Conservation (phyloP, 495 filamentous ascomycete species). For the Terfezia claveryi region DNA sequence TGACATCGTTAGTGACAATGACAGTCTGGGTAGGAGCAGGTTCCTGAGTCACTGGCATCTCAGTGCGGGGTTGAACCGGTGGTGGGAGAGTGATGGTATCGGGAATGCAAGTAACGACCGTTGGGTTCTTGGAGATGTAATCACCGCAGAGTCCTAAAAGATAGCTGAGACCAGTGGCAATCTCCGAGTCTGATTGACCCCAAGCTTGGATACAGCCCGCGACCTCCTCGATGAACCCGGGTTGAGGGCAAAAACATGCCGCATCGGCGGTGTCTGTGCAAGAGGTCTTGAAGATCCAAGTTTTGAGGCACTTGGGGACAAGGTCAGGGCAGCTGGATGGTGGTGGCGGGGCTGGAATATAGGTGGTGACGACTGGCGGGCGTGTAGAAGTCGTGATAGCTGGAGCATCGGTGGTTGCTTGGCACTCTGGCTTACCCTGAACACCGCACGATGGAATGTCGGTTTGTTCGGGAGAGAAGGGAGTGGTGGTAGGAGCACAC, state of each 20-base stretch:
- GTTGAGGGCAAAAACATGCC: conserved; percentile 68
- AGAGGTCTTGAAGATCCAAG: conserved; percentile 53
- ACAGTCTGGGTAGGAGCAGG: conserved; percentile 15
- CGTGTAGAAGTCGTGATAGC: not conserved
- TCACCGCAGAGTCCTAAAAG: conserved; percentile 79
- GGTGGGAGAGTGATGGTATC: conserved; percentile 36
- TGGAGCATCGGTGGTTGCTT: not conserved
- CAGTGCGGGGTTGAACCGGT: conserved; percentile 4
- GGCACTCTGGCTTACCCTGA: not conserved
- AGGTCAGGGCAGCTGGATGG: conserved; percentile 38
- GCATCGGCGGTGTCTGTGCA: conserved; percentile 70
- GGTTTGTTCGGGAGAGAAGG: conserved; percentile 20
- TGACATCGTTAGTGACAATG: conserved; percentile 18
- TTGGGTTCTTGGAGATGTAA: conserved; percentile 50
- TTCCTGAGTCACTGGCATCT: conserved; percentile 6
- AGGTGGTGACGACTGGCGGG: conserved; percentile 2
- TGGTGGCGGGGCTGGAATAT: conserved; percentile 15
- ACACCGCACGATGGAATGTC: conserved; percentile 24
- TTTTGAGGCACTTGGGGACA: conserved; percentile 81
- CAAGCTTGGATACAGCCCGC: conserved; percentile 62
- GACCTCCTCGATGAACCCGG: conserved; percentile 54
- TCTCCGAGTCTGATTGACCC: conserved; percentile 40
- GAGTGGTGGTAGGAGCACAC: conserved; percentile 18
- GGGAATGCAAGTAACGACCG: conserved; percentile 50
- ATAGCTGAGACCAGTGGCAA: conserved; percentile 53